phyloP scores from a whole-genome alignment of 352 stramenopile genomes.

The Aphanomyces astaci region DNA sequence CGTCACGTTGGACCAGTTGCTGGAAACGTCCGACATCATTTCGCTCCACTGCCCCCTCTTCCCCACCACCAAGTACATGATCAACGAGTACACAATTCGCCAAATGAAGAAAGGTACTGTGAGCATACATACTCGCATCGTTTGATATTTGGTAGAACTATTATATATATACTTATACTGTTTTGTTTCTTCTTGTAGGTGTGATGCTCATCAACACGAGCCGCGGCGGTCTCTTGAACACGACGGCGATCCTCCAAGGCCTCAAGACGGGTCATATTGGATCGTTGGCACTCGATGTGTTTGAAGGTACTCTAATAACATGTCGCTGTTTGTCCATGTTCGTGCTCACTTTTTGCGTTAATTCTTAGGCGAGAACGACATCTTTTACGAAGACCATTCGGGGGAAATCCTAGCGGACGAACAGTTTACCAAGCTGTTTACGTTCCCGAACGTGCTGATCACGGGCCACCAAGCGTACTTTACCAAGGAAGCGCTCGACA shows the following conservation, averaged over 20 bases:
- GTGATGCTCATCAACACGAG: slow-evolving; percentile 89
- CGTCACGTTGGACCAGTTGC: slow-evolving; percentile 55
- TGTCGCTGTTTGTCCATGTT: slow-evolving; percentile 81
- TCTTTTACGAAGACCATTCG: slow-evolving; percentile 73
- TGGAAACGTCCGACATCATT: slow-evolving; percentile 73
- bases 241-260: slow-evolving; percentile 63
- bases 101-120: slow-evolving; percentile 82
- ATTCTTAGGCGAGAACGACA: slow-evolving; percentile 63
- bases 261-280: slow-evolving; percentile 75
- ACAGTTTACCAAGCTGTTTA: slow-evolving; percentile 62
- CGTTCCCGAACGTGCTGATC: slow-evolving; percentile 76
- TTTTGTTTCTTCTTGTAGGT: too few species aligned
- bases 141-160: too few species aligned
- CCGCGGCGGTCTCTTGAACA: slow-evolving; percentile 83
- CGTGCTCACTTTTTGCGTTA: too few species aligned
- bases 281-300: slow-evolving; percentile 83
- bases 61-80: slow-evolving; percentile 69
- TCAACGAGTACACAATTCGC: slow-evolving; percentile 69
- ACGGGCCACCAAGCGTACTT: slow-evolving; percentile 78
- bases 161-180: too few species aligned
- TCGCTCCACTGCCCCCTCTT: slow-evolving; percentile 82
- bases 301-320: slow-evolving; percentile 44
- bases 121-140: too few species aligned
- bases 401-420: slow-evolving; percentile 59
- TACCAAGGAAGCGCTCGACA: slow-evolving; percentile 63